Conservation (phyloP, 345 rosid genomes). For the Euphorbia peplus region DNA sequence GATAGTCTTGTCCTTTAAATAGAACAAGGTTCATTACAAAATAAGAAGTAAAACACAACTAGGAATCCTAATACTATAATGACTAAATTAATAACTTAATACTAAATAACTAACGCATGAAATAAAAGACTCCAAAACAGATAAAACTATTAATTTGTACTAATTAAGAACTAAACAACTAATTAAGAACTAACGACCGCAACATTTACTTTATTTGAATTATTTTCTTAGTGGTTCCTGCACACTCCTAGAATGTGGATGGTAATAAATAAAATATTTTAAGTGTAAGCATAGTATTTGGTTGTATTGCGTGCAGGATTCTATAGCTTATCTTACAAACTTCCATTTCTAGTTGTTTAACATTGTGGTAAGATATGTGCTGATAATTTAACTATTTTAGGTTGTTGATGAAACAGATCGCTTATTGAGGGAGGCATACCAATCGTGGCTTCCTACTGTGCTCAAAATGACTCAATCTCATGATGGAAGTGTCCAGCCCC, state of each 20-base stretch:
- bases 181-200: no score
- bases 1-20: no score
- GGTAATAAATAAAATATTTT: background rate
- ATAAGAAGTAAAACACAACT: no score
- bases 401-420: constrained; percentile 97
- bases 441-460: constrained; percentile 92
- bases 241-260: background rate
- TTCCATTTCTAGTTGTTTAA: background rate
- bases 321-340: background rate
- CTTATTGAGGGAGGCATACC: constrained; percentile 88
- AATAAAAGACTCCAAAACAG: no score
- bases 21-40: no score
- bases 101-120: no score
- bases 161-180: no score
- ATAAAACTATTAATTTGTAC: no score
- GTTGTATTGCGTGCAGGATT: background rate
- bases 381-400: constrained; percentile 42
- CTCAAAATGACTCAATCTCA: constrained; percentile 53
- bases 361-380: constrained; percentile 11
- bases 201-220: background rate
- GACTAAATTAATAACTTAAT: no score
- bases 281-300: background rate
- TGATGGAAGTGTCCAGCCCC: constrained; percentile 36
- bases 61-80: no score
- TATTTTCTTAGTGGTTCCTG: background rate